Evolutionary conservation across 371 early-diverging fungal genomes (phyloP).

Genomic region (Parasitella parasitica): DNA sequence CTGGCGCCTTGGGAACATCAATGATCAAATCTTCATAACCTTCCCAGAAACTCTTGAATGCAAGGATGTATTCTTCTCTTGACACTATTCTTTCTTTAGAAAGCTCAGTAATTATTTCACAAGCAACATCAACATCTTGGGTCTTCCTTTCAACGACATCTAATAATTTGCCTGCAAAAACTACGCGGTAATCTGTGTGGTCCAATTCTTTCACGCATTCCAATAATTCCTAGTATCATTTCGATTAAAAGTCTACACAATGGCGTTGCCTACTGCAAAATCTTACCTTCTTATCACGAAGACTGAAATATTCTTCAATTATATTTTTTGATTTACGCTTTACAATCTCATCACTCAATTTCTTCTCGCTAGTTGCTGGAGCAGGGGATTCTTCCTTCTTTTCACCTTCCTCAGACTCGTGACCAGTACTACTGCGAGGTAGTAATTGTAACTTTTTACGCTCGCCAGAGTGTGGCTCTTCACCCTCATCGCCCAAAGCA

Average conservation of each 20-base stretch:
- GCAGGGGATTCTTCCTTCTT: conserved; percentile 7
- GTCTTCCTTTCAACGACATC: conserved; percentile 57
- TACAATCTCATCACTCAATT: conserved; percentile 58
- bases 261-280: neutral
- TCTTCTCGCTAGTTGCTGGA: conserved; percentile 21
- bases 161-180: conserved; percentile 48
- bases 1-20: conserved; percentile 80
- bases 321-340: conserved; percentile 65
- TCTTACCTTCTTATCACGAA: conserved; percentile 54
- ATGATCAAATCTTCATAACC: conserved; percentile 73
- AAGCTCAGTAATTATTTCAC: conserved; percentile 54
- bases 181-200: conserved; percentile 48
- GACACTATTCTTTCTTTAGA: conserved; percentile 39
- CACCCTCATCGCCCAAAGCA: conserved; percentile 51
- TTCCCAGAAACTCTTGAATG: conserved; percentile 64
- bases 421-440: conserved; percentile 33
- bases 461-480: conserved; percentile 36
- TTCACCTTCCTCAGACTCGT: conserved; percentile 8
- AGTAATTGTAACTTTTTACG: conserved; percentile 45
- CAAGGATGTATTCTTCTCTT: conserved; percentile 45
- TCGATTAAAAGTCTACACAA: no score
- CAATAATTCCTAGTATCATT: conserved; percentile 43
- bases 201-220: conserved; percentile 77
- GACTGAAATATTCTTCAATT: conserved; percentile 67
- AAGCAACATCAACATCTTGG: conserved; percentile 56